Evolutionary conservation across 1,284 basidiomycete species (phyloP), one percentile per base, ranked within the genome.

Genomic region (Wallemia ichthyophaga): DNA sequence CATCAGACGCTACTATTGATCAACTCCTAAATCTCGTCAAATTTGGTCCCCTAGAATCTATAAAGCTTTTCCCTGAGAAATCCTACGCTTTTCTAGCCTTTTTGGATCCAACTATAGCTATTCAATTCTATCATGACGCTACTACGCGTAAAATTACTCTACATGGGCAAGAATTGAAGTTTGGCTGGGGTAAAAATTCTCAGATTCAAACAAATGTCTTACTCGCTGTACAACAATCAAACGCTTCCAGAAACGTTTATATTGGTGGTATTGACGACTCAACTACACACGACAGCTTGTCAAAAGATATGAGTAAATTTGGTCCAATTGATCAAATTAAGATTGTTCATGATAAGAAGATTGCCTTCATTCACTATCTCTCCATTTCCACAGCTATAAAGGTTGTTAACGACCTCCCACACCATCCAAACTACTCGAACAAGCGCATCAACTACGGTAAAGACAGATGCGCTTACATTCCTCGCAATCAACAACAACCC

Each of bases 241-340:
- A 87, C 65, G 89, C 89, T 1, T 88, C 83, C 63, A 73, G 89
- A 62, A 94, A 94, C 65, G 89, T 95, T 58, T 95, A 92, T 68
- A 75, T 95, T 25, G 89, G 89, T 57, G 85, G 85, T 27, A 73
- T 95, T 33, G 85, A 89, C 59, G 85, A 91, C 69, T 74, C 73
- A 56, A 79, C 81, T 71, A 91, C 85, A 0, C 89, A 95, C 73
- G 84, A 91, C 71, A 78, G 80, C 68, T 73, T 95, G 73, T 88
- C 27, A 85, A 92, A 62, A 87, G 91, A 67, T 73, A 73, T 86
- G 58, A 80, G 78, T 66, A 76, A 83, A 48, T 95, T 89, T 66
- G 89, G 89, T n/a, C 74, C 89, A 54, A 94, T 95, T 67, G 89
- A 95, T 71, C 89, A 94, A 69, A 87, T 95, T 68, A 95, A 95